Evolutionary conservation across 495 filamentous ascomycete genomes (phyloP), one percentile per base, ranked within the genome.

Genomic region (Hypomontagnella monticulosa): DNA sequence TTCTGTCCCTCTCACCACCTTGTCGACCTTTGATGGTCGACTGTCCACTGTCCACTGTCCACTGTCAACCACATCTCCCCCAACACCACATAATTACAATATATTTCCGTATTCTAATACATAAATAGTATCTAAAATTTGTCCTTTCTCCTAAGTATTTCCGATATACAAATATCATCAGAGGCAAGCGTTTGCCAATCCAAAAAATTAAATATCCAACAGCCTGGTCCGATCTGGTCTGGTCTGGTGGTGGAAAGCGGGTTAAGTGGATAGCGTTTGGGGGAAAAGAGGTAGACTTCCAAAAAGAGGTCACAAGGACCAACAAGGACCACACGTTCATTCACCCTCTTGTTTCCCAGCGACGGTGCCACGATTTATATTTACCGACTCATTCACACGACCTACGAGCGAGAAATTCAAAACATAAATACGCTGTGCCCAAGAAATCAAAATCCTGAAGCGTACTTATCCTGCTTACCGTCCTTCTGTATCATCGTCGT

Each of bases 111-210:
- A 37, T 48, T 20, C 34, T 43, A 49, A 54, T 56, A 59, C 56
- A 51, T 27, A 50, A 16, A 16, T n/a, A 30, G 38, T 36, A 56
- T 44, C 32, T 30, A 40, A 50, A 14, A n/a, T n/a, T 19, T 20
- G 12, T 30, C n/a, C 11, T 18, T 40, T 56, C 20, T 46, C 20
- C 15, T 34, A 57, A 66, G 19, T 50, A 63, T 62, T 43, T 50
- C 30, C 30, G 23, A 54, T 68, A 62, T 57, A 34, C 23, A 38
- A 68, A 30, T 51, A 63, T 63, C 38, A 16, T 57, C 53, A 59
- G 34, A 55, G 33, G 8, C 48, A 38, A 41, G 49, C 65, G 20
- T 63, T 51, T 44, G 27, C 36, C 37, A 30, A 50, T 44, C 27
- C 38, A 27, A 46, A 23, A 44, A 47, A 19, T 19, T 42, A 53